Percentiles rank a stretch among this genome's conserved stretches.
Conservation (phyloP, 2,329 filamentous ascomycete genomes). For the Diaporthe nobilis region DNA sequence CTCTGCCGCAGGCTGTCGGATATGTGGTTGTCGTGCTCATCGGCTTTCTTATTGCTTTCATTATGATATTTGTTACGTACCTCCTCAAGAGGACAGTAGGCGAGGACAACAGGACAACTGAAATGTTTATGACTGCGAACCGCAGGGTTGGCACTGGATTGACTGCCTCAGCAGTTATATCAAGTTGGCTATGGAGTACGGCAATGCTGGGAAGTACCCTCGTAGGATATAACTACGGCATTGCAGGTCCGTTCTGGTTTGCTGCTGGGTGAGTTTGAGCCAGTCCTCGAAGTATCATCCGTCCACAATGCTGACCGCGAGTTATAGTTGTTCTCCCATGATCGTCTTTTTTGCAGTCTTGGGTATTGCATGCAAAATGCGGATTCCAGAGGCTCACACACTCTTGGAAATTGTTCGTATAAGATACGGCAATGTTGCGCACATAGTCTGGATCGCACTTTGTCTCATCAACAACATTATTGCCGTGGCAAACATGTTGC, state of each 20-base stretch:
- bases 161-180: slow-evolving; percentile 67
- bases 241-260: slow-evolving; percentile 71
- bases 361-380: slow-evolving; percentile 65
- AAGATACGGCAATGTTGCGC: slow-evolving; percentile 62
- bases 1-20: slow-evolving; percentile 36
- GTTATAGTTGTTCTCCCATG: slow-evolving; percentile 61
- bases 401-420: slow-evolving; percentile 67
- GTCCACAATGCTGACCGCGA: background rate
- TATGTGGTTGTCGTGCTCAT: slow-evolving; percentile 39
- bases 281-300: accelerated
- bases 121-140: slow-evolving; percentile 55
- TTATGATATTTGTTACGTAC: slow-evolving; percentile 37
- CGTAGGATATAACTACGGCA: slow-evolving; percentile 67
- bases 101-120: slow-evolving; percentile 37
- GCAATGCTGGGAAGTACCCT: slow-evolving; percentile 64
- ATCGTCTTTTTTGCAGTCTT: slow-evolving; percentile 68
- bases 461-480: slow-evolving; percentile 69
- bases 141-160: slow-evolving; percentile 64
- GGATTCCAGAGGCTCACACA: slow-evolving; percentile 68
- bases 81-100: slow-evolving; percentile 30
- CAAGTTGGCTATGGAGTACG: slow-evolving; percentile 69
- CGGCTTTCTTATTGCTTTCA: slow-evolving; percentile 36
- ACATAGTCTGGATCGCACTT: slow-evolving; percentile 66
- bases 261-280: slow-evolving; percentile 55
- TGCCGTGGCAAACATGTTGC: slow-evolving; percentile 66